Evolutionary conservation across 306 rosid genomes (phyloP), one percentile per base, ranked within the genome.

Genomic region (Quercus ilex): DNA sequence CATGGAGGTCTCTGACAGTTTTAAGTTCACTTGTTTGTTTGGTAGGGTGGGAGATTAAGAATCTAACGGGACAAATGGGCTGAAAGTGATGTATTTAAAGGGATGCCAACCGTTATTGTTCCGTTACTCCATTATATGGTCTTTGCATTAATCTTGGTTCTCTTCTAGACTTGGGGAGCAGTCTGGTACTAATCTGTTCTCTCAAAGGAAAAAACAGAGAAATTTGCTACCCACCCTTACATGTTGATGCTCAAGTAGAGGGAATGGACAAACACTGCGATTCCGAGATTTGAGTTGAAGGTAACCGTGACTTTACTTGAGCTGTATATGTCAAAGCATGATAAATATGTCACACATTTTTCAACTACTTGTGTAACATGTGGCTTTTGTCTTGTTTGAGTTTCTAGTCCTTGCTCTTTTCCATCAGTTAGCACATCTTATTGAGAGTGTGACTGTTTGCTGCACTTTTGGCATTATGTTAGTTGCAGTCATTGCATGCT

Each of bases 401-500:
- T 26, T 62, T 63, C 20, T 63, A 28, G 69, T 63, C n/a, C 12
- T 63, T 63, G 30, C 20, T 14, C 21, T 63, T 26, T 63, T 63
- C n/a, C 41, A 13, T 15, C 10, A 17, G 69, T 17, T 63, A 28
- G 38, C 10, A 2, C 69, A 63, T 28, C 41, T 26, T 28, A 63
- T 63, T 4, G 0, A 28, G n/a, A 26, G 20, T 63, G 8, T 58
- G 31, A 60, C 30, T 63, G 69, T 26, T 26, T 5, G 30, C 41
- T 14, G 11, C n/a, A 10, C 17, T 14, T 26, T 63, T 35, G 30
- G 18, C 69, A 23, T 13, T 26, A 62, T 26, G 35, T 62, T 26
- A 4, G 35, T 23, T 62, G 69, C 35, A 63, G 43, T 6, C 30
- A 28, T 63, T 81, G 78, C 78, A 77, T 87, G 80, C 85, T 85